Evolutionary conservation across 352 stramenopile species (phyloP).

Genomic region (Globisporangium camurandrum): DNA sequence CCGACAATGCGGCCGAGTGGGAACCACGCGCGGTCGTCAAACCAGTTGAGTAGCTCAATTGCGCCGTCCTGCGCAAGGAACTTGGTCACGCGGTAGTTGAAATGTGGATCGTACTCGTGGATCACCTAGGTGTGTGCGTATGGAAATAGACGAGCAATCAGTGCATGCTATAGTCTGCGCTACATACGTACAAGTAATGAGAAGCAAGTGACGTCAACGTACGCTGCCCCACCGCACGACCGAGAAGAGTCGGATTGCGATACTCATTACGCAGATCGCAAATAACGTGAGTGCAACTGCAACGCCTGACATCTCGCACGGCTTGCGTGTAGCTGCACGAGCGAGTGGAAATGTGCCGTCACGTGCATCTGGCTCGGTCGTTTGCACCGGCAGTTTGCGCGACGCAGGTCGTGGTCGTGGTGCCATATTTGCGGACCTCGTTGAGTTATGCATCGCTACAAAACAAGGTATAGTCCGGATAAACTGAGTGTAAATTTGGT

Average conservation of each 20-base stretch:
- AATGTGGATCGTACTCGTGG: conserved; percentile 94
- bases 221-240: conserved; percentile 87
- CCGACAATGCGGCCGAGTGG: conserved; percentile 89
- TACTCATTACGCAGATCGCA: conserved; percentile 82
- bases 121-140: conserved; percentile 59
- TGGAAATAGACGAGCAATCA: background rate
- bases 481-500: too few species aligned
- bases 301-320: conserved; percentile 17
- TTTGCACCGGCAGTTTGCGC: too few species aligned
- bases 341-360: background rate
- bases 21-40: conserved; percentile 95
- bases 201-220: conserved; percentile 21
- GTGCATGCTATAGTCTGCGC: background rate
- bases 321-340: background rate
- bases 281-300: conserved; percentile 43
- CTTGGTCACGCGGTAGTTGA: conserved; percentile 99
- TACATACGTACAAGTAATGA: background rate
- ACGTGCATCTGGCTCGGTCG: too few species aligned
- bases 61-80: conserved; percentile 88
- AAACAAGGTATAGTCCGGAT: too few species aligned
- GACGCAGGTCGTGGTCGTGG: conserved; percentile 5
- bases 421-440: too few species aligned
- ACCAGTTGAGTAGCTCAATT: conserved; percentile 96
- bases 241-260: conserved; percentile 89
- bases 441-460: too few species aligned